Base-by-base conservation (phyloP, 768 basidiomycete genomes). In the Cystobasidium onofrii region DNA sequence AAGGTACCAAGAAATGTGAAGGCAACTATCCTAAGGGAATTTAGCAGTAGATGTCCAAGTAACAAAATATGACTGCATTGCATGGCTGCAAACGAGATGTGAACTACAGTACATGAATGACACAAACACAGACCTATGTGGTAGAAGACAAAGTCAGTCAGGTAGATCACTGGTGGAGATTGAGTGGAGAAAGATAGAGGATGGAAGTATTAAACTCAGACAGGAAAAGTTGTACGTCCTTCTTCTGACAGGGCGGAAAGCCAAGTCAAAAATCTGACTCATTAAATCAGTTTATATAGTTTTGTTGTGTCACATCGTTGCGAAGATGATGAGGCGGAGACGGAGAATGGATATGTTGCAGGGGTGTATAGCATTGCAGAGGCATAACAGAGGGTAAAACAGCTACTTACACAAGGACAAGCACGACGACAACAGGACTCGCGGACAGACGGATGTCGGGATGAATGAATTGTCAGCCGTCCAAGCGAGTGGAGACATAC, bases 251-350 rank as follows among this genome's bases (percentile, higher is more conserved):
- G n/a, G 57, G 25, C 57, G 23, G 57, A 12, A 34, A 60, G 15
- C 2, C 10, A 60, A 15, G 17, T 6, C 57, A 4, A 34, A 7
- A 15, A 55, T 71, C 69, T 34, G 50, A 33, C 69, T 71, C 69
- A 71, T 71, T 71, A 71, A 71, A 71, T 71, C 69, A 71, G 69
- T 67, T 50, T 71, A 23, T 55, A 31, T 39, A 41, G 23, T 71
- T 71, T 71, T 71, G 69, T 54, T 71, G 39, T 44, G 39, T 33
- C 10, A 60, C 69, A 71, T 71, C 69, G 55, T 60, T 29, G 54
- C 29, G 20, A 25, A n/a, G 6, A n/a, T 17, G 63, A 23, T n/a
- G 33, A 13, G 29, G 25, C 2, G 57, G 13, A 9, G 4, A 25
- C 13, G 15, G 39, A 23, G 3, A 13, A 23, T 43, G 43, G n/a